Percentiles rank a stretch among this genome's conserved stretches.
These are phyloP conservation scores for Aegle marmelos DNA, from an alignment of 345 rosid genomes.

Conservation along the genomic window DNA sequence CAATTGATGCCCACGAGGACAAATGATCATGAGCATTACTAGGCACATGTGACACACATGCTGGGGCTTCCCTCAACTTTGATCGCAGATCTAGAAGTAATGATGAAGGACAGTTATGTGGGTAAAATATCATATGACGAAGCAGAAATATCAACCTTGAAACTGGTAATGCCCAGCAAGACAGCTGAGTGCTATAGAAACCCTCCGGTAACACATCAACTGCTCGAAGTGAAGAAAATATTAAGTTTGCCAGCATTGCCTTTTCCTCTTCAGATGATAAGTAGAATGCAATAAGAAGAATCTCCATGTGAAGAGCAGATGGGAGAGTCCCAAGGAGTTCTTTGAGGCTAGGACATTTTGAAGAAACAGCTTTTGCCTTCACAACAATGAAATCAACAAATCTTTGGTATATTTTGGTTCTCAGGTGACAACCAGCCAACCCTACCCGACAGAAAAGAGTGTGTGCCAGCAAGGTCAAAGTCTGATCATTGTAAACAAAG, in stretches of 20 bases:
- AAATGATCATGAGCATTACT: slow-evolving; percentile 44
- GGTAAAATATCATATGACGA: slow-evolving; percentile 78
- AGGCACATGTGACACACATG: slow-evolving; percentile 37
- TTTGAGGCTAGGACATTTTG: slow-evolving; percentile 49
- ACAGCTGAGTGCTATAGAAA: slow-evolving; percentile 44
- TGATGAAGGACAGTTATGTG: slow-evolving; percentile 63
- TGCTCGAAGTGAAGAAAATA: slow-evolving; percentile 48
- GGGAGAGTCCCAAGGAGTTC: slow-evolving; percentile 76
- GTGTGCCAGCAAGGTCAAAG: slow-evolving; percentile 71
- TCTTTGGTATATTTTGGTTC: slow-evolving; percentile 53
- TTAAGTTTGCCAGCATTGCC: slow-evolving; percentile 49
- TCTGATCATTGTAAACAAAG: slow-evolving; percentile 66
- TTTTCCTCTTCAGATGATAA: slow-evolving; percentile 75
- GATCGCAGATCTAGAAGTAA: slow-evolving; percentile 66
- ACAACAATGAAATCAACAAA: slow-evolving; percentile 59
- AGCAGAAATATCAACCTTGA: slow-evolving; percentile 82
- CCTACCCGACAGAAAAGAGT: slow-evolving; percentile 59
- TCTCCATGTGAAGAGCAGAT: slow-evolving; percentile 81
- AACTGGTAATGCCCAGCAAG: slow-evolving; percentile 82
- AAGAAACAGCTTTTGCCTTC: slow-evolving; percentile 47
- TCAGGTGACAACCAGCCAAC: slow-evolving; percentile 61
- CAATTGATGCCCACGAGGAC: slow-evolving; percentile 66
- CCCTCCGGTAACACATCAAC: slow-evolving; percentile 41
- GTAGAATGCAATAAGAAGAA: slow-evolving; percentile 90
- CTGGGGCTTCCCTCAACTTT: slow-evolving; percentile 72